These are phyloP conservation scores for Lasiosphaeris hirsuta DNA, from an alignment of 495 filamentous ascomycete species.

Conservation along the genomic window DNA sequence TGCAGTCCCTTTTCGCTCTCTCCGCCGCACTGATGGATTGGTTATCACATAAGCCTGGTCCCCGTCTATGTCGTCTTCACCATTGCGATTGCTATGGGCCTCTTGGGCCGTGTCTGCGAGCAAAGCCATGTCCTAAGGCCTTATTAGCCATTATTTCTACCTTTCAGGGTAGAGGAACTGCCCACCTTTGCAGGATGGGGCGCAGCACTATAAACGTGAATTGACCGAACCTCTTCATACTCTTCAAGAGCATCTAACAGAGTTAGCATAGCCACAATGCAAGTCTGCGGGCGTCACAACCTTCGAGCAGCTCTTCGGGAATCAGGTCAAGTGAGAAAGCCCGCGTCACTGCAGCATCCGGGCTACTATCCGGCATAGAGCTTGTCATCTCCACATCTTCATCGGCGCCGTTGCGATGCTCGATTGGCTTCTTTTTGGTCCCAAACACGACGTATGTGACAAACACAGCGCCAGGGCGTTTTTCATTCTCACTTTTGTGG, in stretches of 20 bases:
- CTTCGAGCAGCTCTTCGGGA: slow-evolving; percentile 75
- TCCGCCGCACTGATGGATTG: slow-evolving; percentile 37
- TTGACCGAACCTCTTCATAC: slow-evolving; percentile 66
- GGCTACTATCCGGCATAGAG: slow-evolving; percentile 58
- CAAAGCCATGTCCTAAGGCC: slow-evolving; percentile 60
- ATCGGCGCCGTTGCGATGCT: slow-evolving; percentile 46
- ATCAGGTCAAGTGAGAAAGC: slow-evolving; percentile 65
- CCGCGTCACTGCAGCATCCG: slow-evolving; percentile 39
- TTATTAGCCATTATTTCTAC: not conserved
- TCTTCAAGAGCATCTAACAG: slow-evolving; percentile 59
- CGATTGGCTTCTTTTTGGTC: slow-evolving; percentile 29
- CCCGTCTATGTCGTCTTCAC: slow-evolving; percentile 10
- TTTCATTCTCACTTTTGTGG: slow-evolving; percentile 71
- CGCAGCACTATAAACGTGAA: slow-evolving; percentile 86
- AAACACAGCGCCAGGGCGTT: slow-evolving; percentile 68
- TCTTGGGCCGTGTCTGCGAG: slow-evolving; percentile 69
- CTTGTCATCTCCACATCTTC: slow-evolving; percentile 75
- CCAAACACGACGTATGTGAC: slow-evolving; percentile 88
- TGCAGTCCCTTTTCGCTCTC: slow-evolving; percentile 32
- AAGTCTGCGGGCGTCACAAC: slow-evolving; percentile 34
- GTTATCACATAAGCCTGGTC: slow-evolving; percentile 24
- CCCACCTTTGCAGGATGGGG: slow-evolving; percentile 62
- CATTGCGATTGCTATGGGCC: slow-evolving; percentile 39
- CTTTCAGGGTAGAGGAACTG: not conserved
- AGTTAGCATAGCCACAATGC: slow-evolving; percentile 11